Evolutionary conservation across 495 filamentous ascomycete genomes (phyloP).

Genomic region (Penicillium coffeae): DNA sequence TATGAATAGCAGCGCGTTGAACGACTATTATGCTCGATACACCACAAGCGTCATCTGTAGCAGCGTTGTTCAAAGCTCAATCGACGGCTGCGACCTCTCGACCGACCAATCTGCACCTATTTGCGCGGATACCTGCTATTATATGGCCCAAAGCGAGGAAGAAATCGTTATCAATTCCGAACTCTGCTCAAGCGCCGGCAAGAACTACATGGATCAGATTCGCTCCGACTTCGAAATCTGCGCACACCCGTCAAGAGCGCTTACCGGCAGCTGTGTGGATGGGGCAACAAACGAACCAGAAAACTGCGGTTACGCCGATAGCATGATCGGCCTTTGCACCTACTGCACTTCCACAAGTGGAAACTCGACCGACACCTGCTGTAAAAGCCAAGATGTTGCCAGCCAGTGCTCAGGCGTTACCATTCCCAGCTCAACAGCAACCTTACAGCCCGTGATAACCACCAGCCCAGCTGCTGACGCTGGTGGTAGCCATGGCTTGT

Average conservation of each 20-base stretch:
- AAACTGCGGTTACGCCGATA: conserved; percentile 83
- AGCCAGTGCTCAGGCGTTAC: conserved; percentile 65
- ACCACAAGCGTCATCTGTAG: conserved; percentile 93
- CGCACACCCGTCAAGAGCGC: conserved; percentile 70
- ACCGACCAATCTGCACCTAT: conserved; percentile 63
- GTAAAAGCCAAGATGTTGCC: conserved; percentile 72
- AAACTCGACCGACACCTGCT: conserved; percentile 95
- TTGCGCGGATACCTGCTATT: conserved; percentile 87
- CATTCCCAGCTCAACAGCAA: conserved; percentile 69
- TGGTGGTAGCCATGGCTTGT: conserved; percentile 49
- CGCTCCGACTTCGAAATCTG: conserved; percentile 92
- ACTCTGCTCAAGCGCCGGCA: conserved; percentile 62
- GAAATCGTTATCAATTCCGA: conserved; percentile 70
- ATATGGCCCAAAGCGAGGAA: conserved; percentile 78
- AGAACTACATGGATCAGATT: conserved; percentile 69
- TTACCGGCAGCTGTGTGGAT: conserved; percentile 69
- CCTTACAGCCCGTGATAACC: conserved; percentile 58
- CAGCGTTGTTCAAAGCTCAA: conserved; percentile 89
- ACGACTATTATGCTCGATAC: conserved; percentile 86
- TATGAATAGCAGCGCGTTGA: conserved; percentile 76
- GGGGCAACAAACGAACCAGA: conserved; percentile 76
- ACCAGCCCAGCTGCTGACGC: conserved; percentile 34
- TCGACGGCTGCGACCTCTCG: conserved; percentile 62
- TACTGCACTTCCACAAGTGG: conserved; percentile 79
- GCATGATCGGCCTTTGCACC: conserved; percentile 78